Percentiles rank a stretch among this genome's conserved stretches.
phyloP scores from a whole-genome alignment of 2,329 filamentous ascomycete species.

The Botryotinia globosa region DNA sequence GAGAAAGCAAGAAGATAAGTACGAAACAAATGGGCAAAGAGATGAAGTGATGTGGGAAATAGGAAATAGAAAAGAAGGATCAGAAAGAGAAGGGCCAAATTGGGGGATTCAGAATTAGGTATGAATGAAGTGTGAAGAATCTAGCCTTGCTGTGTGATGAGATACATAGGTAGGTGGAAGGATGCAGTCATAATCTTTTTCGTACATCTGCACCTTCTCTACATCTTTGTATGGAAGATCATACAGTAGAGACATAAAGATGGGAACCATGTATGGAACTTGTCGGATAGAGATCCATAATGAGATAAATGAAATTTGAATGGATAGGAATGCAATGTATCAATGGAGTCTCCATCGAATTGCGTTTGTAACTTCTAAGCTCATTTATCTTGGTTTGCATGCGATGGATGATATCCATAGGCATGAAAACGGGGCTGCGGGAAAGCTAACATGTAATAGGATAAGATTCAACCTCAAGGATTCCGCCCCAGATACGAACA shows the following conservation, averaged over 20 bases:
- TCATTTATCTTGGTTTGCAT: neutral
- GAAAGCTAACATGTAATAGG: neutral
- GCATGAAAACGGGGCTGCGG: neutral
- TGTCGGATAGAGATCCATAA: neutral
- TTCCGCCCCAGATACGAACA: neutral
- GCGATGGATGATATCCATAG: neutral
- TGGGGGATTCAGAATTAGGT: neutral
- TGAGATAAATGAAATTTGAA: no score
- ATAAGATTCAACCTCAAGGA: neutral
- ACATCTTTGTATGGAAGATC: neutral
- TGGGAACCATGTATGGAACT: neutral
- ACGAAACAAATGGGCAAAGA: neutral
- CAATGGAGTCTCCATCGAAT: neutral
- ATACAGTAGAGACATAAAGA: neutral
- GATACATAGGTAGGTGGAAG: neutral
- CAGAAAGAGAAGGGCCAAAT: neutral
- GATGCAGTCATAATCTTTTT: neutral
- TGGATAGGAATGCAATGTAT: neutral
- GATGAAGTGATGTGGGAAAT: neutral
- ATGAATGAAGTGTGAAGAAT: neutral
- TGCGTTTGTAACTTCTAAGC: neutral
- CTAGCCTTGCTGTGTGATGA: neutral
- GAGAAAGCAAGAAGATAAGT: neutral
- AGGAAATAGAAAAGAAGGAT: neutral
- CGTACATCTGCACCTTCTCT: neutral